These are phyloP conservation scores for Saccharomycopsis amapae DNA, from an alignment of 805 yeast species.

Conservation along the genomic window DNA sequence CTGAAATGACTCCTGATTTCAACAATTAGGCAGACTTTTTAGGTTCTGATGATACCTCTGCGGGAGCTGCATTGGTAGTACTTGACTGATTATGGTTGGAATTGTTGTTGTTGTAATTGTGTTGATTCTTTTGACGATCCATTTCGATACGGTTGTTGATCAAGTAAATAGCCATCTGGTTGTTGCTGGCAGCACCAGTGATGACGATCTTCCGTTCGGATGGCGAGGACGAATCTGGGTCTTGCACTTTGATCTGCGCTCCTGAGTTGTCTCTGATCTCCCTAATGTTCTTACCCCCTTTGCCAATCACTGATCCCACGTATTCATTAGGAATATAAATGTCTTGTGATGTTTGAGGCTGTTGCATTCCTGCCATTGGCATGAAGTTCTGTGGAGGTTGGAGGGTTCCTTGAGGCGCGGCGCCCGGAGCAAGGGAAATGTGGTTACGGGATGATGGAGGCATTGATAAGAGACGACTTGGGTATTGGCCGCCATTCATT, in stretches of 20 bases:
- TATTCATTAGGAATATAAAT: constrained; percentile 67
- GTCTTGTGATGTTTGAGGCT: constrained; percentile 50
- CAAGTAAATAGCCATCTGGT: constrained; percentile 64
- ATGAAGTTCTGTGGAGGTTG: constrained; percentile 9
- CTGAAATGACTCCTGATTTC: no score
- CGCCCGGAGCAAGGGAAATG: constrained; percentile 15
- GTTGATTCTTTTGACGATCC: constrained; percentile 47
- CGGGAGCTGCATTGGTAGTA: no score
- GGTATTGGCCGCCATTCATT: not conserved
- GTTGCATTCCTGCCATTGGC: constrained; percentile 22
- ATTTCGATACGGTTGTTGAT: constrained; percentile 66
- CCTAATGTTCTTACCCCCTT: constrained; percentile 75
- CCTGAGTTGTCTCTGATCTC: constrained; percentile 72
- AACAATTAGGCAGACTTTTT: no score
- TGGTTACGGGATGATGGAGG: constrained; percentile 10
- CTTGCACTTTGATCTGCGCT: constrained; percentile 65
- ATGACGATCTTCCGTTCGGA: constrained; percentile 59
- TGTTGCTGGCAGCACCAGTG: constrained; percentile 58
- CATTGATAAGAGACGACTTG: not conserved
- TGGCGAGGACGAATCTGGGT: constrained; percentile 40
- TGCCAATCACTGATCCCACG: constrained; percentile 83
- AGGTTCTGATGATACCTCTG: no score
- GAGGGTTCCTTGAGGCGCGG: constrained; percentile 15
- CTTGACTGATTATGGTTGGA: no score
- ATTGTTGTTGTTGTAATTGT: no score